Evolutionary conservation across 306 rosid species (phyloP).

Genomic region (Bauhinia variegata): DNA sequence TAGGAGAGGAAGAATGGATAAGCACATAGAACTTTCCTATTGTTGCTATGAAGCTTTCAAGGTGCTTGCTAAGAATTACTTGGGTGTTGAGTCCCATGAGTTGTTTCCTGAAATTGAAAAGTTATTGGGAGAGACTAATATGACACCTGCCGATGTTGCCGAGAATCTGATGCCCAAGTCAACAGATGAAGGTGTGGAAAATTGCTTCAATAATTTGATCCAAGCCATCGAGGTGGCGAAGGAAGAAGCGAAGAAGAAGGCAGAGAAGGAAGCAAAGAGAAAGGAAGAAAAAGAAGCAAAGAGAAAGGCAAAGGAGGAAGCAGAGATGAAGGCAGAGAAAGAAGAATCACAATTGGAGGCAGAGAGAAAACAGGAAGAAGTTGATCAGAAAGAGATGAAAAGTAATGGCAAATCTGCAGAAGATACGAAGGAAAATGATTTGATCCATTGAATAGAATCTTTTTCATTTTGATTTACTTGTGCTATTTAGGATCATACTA

Average conservation of each 20-base stretch:
- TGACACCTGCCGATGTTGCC: constrained; percentile 70
- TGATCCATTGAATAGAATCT: too few relatives aligned
- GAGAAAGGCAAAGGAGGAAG: neutral
- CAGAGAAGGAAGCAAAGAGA: constrained; percentile 19
- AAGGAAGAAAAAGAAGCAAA: too few relatives aligned
- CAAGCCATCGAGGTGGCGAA: constrained; percentile 48
- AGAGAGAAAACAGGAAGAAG: constrained; percentile 22
- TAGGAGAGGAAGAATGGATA: constrained; percentile 54
- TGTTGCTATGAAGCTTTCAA: constrained; percentile 54
- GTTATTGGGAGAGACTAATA: constrained; percentile 42
- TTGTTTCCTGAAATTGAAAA: constrained; percentile 29
- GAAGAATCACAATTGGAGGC: constrained; percentile 29
- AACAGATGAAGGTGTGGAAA: constrained; percentile 32
- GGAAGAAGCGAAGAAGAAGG: constrained; percentile 42
- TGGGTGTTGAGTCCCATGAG: constrained; percentile 41
- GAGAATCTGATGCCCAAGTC: constrained; percentile 69
- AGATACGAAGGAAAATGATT: neutral
- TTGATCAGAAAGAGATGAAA: neutral
- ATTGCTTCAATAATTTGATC: constrained; percentile 50
- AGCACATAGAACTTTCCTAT: constrained; percentile 49
- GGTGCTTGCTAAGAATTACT: constrained; percentile 52
- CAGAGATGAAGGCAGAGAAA: neutral
- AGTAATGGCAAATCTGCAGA: neutral
- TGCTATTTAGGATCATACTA: too few relatives aligned
- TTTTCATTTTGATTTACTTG: too few relatives aligned